Conservation (phyloP, 192 early-diverging fungal genomes). For the Rhizophagus clarus region DNA sequence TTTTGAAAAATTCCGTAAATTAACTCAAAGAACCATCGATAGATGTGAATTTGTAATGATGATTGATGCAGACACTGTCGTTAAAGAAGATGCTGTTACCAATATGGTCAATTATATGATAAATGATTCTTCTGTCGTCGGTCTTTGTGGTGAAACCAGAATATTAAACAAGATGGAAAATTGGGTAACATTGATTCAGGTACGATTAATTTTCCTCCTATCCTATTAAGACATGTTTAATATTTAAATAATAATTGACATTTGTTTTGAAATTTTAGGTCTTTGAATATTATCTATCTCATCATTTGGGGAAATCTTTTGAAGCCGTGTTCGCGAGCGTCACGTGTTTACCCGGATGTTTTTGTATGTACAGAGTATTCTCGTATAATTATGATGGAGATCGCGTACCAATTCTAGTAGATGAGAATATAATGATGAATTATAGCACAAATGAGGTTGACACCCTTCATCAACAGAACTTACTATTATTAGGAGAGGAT, state of each 20-base stretch:
- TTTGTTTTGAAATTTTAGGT: conserved; percentile 37
- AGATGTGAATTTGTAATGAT: conserved; percentile 73
- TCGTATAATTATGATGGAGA: conserved; percentile 57
- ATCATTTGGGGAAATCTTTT: conserved; percentile 72
- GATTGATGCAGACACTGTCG: conserved; percentile 87
- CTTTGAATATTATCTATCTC: conserved; percentile 78
- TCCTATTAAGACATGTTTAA: neutral
- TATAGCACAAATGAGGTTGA: conserved; percentile 76
- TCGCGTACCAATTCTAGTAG: conserved; percentile 77
- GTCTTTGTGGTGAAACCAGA: conserved; percentile 94
- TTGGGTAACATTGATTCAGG: conserved; percentile 91
- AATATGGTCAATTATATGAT: conserved; percentile 82
- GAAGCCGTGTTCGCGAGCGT: conserved; percentile 75
- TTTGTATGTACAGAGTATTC: conserved; percentile 78
- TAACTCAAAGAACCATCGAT: conserved; percentile 83
- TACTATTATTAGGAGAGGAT: conserved; percentile 82
- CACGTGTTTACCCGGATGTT: conserved; percentile 74
- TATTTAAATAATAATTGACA: neutral
- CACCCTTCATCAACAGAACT: conserved; percentile 80
- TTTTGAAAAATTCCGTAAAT: conserved; percentile 75
- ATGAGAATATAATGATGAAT: conserved; percentile 82
- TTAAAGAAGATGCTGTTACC: conserved; percentile 72
- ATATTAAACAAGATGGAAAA: conserved; percentile 89
- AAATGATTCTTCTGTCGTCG: conserved; percentile 85
- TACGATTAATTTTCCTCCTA: neutral